Evolutionary conservation across 805 yeast genomes (phyloP).

Genomic region (Starmerella sirachaensis): DNA sequence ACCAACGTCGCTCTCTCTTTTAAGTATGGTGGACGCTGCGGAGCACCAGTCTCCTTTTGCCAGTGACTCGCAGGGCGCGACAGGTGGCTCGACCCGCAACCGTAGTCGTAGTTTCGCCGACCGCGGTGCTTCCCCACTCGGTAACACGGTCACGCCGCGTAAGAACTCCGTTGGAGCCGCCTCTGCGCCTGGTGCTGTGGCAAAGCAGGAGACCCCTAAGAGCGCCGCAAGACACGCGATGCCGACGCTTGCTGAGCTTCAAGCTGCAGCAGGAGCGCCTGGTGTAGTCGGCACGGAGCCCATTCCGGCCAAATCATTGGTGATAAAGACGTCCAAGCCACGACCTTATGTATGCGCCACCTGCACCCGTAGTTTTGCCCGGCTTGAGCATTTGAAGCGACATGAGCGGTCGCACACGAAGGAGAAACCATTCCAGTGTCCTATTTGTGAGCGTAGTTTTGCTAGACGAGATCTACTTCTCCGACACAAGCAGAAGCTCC

Average conservation of each 20-base stretch:
- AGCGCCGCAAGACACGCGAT: background rate
- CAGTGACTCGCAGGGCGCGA: no score
- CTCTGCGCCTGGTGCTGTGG: background rate
- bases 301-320: slow-evolving; percentile 73
- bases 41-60: no score
- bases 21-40: no score
- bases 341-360: slow-evolving; percentile 83
- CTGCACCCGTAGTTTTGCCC: slow-evolving; percentile 91
- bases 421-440: slow-evolving; percentile 93
- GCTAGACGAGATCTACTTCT: slow-evolving; percentile 65
- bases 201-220: background rate
- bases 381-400: slow-evolving; percentile 85
- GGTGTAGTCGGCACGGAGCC: slow-evolving; percentile 37
- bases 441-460: slow-evolving; percentile 90
- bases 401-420: slow-evolving; percentile 92
- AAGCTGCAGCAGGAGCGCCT: slow-evolving; percentile 13
- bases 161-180: no score
- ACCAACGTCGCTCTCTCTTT: no score
- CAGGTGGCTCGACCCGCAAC: no score
- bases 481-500: slow-evolving; percentile 91
- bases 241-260: slow-evolving; percentile 6
- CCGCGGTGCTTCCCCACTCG: no score
- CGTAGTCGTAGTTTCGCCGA: no score
- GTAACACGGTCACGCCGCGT: no score
- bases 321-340: slow-evolving; percentile 83